Percentiles rank a stretch among this genome's conserved stretches.
These are phyloP conservation scores for Thraustochytrium striatum DNA, from an alignment of 352 stramenopile species.

Conservation along the genomic window DNA sequence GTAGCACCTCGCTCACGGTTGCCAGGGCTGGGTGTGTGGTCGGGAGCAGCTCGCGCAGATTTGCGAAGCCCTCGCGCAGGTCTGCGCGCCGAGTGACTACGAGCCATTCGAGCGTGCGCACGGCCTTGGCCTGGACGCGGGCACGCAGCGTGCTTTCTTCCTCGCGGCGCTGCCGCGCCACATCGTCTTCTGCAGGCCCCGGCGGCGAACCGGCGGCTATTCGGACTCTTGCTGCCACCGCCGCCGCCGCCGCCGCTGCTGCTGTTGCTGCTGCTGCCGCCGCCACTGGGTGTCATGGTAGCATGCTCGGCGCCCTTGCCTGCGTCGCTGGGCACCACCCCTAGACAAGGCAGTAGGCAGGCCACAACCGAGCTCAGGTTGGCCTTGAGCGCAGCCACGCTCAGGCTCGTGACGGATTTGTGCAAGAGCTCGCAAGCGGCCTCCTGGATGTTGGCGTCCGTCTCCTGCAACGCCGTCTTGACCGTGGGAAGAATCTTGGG, in stretches of 20 bases:
- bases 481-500: conserved; percentile 30
- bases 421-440: conserved; percentile 22
- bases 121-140: background rate
- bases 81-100: background rate
- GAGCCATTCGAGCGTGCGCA: background rate
- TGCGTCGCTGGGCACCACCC: background rate
- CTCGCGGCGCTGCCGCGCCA: too few relatives aligned
- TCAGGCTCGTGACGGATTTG: background rate
- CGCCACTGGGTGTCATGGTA: too few relatives aligned
- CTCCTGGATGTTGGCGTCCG: background rate
- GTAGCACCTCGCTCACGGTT: background rate
- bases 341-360: conserved; percentile 9
- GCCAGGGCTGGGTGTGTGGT: background rate
- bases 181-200: background rate
- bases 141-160: background rate
- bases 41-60: conserved; percentile 24
- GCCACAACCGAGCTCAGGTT: conserved; percentile 23
- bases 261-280: too few relatives aligned
- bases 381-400: background rate
- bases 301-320: background rate
- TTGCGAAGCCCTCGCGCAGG: background rate
- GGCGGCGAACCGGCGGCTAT: background rate
- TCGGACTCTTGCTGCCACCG: background rate
- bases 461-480: conserved; percentile 26
- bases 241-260: too few relatives aligned